Evolutionary conservation across 768 basidiomycete species (phyloP), one percentile per base, ranked within the genome.

Genomic region (Daedaleopsis nitida): DNA sequence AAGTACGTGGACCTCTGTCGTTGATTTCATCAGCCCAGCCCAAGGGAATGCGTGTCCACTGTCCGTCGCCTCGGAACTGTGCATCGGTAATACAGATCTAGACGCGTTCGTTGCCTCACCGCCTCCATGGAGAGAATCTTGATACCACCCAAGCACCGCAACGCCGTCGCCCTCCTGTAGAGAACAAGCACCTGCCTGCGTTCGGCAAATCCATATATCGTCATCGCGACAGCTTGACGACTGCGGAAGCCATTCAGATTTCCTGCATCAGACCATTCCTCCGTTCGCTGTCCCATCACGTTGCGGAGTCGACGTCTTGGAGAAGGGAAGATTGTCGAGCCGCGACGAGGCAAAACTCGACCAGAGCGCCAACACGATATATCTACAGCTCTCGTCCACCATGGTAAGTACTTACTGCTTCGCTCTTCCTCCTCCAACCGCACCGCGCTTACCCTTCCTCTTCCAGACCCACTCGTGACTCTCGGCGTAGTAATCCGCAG

Each of bases 141-240:
- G 27, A 32, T 32, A n/a, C 27, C 27, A 32, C 27, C 27, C 27
- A 32, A 32, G 27, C 27, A 32, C 27, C 7, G 27, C 27, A 32
- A 32, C 27, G 27, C 27, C 27, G 27, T 32, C 27, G 27, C 7
- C n/a, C n/a, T 38, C 37, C 11, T 13, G 39, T 10, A 13, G 39
- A 17, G 21, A 6, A 8, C 61, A 19, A 37, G 21, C 61, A 43
- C 43, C 24, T 45, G 8, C n/a, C n/a, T n/a, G n/a, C n/a, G n/a
- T n/a, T n/a, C n/a, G n/a, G n/a, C n/a, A 24, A 19, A 52, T 63
- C 49, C 42, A 23, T 39, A 51, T 51, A 63, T 63, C 62, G 62
- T 63, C 62, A 63, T 63, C 62, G 62, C 62, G 62, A 63, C 57
- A 49, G 44, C 60, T 55, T 55, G 62, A 45, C 57, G 53, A 51